A percentile compares a stretch with the other conserved stretches of the same genome.
Conservation (phyloP, 176 grass and related monocot genomes). For the Hordeum vulgare region DNA sequence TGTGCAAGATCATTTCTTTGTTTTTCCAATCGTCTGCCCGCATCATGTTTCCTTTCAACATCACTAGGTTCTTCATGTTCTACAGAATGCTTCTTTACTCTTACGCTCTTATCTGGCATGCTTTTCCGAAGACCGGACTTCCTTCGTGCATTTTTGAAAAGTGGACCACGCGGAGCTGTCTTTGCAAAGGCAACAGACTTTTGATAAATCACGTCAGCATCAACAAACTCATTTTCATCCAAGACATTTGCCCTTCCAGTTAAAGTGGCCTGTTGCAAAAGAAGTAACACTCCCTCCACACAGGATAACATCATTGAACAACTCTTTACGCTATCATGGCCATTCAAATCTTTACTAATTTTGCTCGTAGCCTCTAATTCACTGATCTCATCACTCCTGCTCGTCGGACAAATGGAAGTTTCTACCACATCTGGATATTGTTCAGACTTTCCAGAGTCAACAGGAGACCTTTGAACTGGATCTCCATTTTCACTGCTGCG, state of each 20-base stretch:
- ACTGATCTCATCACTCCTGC: constrained; percentile 1
- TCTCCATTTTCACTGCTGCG: constrained; percentile 15
- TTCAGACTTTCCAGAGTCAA: constrained; percentile 5
- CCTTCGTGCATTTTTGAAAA: constrained; percentile 27
- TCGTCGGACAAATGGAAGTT: neutral
- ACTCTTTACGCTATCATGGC: neutral
- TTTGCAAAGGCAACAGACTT: constrained; percentile 61
- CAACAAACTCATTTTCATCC: constrained; percentile 33
- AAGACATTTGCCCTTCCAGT: constrained; percentile 54
- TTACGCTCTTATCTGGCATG: constrained; percentile 17
- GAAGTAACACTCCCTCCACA: constrained; percentile 58
- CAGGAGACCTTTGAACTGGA: neutral
- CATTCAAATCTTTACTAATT: constrained; percentile 19
- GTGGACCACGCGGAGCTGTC: constrained; percentile 36
- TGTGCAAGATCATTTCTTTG: constrained; percentile 39
- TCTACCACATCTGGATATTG: constrained; percentile 25
- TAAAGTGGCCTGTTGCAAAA: constrained; percentile 63
- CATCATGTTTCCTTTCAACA: constrained; percentile 29
- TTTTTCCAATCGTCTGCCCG: neutral
- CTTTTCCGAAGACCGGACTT: constrained; percentile 5
- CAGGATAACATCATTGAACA: constrained; percentile 9
- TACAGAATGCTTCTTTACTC: constrained; percentile 13
- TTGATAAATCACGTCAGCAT: constrained; percentile 62
- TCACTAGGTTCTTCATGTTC: constrained; percentile 12
- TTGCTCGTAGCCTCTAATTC: neutral